A percentile compares a stretch with the other conserved stretches of the same genome.
Evolutionary conservation across 164 flowering plant genomes (phyloP).

Genomic region (Kingdonia uniflora): DNA sequence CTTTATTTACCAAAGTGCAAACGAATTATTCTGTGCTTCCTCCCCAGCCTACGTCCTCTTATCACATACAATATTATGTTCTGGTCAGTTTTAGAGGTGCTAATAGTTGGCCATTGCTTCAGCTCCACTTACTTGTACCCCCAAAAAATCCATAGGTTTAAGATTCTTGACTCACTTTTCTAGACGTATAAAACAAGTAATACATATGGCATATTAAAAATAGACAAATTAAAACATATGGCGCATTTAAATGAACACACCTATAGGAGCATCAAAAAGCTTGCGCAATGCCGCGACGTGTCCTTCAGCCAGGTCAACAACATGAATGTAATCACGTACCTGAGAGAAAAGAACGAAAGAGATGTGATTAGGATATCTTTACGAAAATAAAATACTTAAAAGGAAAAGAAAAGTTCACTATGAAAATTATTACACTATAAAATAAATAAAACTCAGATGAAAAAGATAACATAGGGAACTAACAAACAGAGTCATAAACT

Average conservation of each 20-base stretch:
- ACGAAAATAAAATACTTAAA: not conserved
- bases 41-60: no score
- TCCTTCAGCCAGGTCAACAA: slow-evolving; percentile 85
- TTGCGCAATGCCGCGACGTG: slow-evolving; percentile 77
- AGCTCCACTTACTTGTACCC: no score
- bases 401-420: not conserved
- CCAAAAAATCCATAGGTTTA: no score
- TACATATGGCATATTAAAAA: not conserved
- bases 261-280: slow-evolving; percentile 53
- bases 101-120: no score
- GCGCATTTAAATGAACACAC: slow-evolving; percentile 20
- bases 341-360: slow-evolving; percentile 14
- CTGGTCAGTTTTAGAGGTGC: no score
- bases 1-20: no score
- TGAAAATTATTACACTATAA: no score
- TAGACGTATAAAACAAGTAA: not conserved
- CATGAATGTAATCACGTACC: slow-evolving; percentile 97
- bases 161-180: not conserved
- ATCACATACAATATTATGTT: no score
- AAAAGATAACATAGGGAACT: not conserved
- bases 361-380: not conserved
- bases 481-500: no score
- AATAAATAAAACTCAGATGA: not conserved
- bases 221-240: not conserved
- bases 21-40: no score